These are phyloP conservation scores for Psophocarpus tetragonolobus DNA, from an alignment of 306 rosid genomes.

Conservation along the genomic window DNA sequence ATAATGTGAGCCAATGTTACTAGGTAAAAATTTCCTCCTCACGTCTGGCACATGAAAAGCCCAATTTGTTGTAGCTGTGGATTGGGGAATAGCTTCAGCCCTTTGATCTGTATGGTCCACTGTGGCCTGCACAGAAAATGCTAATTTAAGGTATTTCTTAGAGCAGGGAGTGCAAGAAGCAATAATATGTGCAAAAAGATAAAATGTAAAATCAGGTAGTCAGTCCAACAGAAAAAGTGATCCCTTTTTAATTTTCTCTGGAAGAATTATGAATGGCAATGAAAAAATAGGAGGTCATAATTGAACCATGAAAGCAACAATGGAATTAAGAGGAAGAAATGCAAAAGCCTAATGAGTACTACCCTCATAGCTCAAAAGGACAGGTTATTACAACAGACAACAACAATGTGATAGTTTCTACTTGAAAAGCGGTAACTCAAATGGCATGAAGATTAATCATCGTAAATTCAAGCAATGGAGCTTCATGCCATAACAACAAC, in stretches of 20 bases:
- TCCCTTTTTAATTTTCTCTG: neutral
- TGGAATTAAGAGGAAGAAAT: neutral
- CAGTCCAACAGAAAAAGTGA: neutral
- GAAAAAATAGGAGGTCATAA: neutral
- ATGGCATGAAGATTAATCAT: neutral
- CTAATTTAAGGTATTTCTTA: neutral
- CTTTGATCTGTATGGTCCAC: constrained; percentile 40
- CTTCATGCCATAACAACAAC: neutral
- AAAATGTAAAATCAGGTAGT: constrained; percentile 10
- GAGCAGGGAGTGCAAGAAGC: neutral
- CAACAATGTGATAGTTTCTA: neutral
- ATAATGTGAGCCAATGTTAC: constrained; percentile 20
- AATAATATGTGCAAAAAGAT: neutral
- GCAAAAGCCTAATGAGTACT: neutral
- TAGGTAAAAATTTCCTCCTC: constrained; percentile 35
- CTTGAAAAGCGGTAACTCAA: constrained; percentile 1
- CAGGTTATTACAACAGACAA: neutral
- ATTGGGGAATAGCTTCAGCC: constrained; percentile 45
- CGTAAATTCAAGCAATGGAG: neutral
- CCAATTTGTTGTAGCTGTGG: constrained; percentile 48
- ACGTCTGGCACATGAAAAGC: constrained; percentile 60
- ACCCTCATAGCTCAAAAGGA: neutral
- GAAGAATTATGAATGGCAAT: neutral
- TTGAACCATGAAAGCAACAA: neutral
- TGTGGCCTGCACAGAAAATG: constrained; percentile 43